Conservation (phyloP, 176 grass and related monocot species). For the Carex myosuroides region DNA sequence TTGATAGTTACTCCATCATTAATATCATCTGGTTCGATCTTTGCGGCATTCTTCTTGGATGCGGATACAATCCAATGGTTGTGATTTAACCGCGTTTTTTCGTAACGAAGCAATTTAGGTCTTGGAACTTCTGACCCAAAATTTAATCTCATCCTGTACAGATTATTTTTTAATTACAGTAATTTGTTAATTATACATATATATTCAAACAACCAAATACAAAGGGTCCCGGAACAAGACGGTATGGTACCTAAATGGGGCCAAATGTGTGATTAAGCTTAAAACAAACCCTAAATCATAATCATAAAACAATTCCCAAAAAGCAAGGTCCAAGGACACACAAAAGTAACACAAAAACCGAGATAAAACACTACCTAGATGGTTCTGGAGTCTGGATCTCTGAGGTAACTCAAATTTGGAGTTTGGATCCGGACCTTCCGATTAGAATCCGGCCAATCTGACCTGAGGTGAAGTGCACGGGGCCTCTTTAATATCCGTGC, state of each 20-base stretch:
- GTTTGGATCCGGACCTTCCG: no score
- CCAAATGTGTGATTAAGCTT: not conserved
- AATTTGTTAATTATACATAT: not conserved
- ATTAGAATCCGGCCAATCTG: no score
- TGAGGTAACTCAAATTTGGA: no score
- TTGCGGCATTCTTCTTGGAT: constrained; percentile 42
- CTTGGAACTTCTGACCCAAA: not conserved
- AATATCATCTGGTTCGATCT: constrained; percentile 17
- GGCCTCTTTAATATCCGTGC: no score
- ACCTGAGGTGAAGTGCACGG: no score
- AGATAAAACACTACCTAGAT: not conserved
- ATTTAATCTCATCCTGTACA: not conserved
- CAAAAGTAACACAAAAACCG: not conserved
- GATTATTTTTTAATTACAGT: not conserved
- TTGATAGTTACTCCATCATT: constrained; percentile 25
- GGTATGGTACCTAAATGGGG: not conserved
- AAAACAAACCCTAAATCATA: not conserved
- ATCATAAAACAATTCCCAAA: not conserved
- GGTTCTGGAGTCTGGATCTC: no score
- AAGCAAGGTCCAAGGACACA: not conserved
- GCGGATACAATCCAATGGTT: constrained; percentile 17
- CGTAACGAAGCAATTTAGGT: not conserved
- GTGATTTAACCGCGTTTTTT: not conserved
- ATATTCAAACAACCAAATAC: not conserved
- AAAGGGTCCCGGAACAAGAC: not conserved